Percentiles rank a stretch among this genome's conserved stretches.
These are phyloP conservation scores for Penicillium palitans DNA, from an alignment of 2,329 filamentous ascomycete species.

Conservation along the genomic window DNA sequence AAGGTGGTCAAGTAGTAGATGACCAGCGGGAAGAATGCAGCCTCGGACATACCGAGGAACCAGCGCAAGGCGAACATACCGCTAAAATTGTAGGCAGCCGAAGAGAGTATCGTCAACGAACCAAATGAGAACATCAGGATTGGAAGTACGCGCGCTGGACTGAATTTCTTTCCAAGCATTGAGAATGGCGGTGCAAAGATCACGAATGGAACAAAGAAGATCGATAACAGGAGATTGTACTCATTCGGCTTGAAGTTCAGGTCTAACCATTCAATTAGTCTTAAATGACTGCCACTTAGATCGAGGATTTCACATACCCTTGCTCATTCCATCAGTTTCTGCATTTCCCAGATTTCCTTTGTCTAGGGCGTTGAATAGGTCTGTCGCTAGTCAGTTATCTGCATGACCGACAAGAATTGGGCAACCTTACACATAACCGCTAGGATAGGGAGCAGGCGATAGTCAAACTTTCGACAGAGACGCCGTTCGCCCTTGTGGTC, in stretches of 20 bases:
- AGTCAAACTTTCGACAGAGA: slow-evolving; percentile 56
- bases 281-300: background rate
- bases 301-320: slow-evolving; percentile 27
- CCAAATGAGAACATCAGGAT: slow-evolving; percentile 70
- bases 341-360: slow-evolving; percentile 58
- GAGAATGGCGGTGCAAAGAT: slow-evolving; percentile 65
- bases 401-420: background rate
- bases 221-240: slow-evolving; percentile 68
- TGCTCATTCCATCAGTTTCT: slow-evolving; percentile 54
- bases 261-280: slow-evolving; percentile 28
- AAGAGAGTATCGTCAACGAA: slow-evolving; percentile 61
- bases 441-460: slow-evolving; percentile 55
- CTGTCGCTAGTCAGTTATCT: slow-evolving; percentile 30
- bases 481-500: slow-evolving; percentile 50
- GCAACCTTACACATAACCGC: slow-evolving; percentile 55
- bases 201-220: slow-evolving; percentile 76
- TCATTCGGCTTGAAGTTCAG: slow-evolving; percentile 62
- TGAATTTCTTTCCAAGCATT: slow-evolving; percentile 68
- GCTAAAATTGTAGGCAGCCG: slow-evolving; percentile 59
- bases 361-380: slow-evolving; percentile 57
- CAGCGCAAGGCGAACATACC: slow-evolving; percentile 68
- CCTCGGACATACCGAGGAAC: slow-evolving; percentile 69
- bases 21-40: slow-evolving; percentile 69
- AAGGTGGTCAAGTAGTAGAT: slow-evolving; percentile 66
- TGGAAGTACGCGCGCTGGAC: slow-evolving; percentile 63